Percentiles rank a stretch among this genome's conserved stretches.
Evolutionary conservation across 208 protist genomes (phyloP).

Genomic region (Sergeia podlipaevii): DNA sequence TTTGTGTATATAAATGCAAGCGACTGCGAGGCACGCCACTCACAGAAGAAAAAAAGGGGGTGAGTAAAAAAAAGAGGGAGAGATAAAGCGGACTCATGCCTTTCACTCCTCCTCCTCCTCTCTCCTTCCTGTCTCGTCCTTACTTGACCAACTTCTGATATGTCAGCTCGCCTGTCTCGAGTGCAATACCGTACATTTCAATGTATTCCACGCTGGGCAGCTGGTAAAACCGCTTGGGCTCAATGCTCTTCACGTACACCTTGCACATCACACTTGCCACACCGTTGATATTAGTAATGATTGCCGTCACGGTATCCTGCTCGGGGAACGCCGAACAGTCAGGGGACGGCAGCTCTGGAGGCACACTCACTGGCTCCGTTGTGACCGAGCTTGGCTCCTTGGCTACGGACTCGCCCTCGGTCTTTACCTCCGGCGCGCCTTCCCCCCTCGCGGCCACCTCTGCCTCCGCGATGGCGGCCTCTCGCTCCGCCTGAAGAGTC

Average conservation of each 20-base stretch:
- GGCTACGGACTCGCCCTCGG: conserved; percentile 12
- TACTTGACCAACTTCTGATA: conserved; percentile 40
- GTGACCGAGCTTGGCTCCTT: conserved; percentile 11
- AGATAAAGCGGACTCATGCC: background rate
- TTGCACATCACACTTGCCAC: conserved; percentile 49
- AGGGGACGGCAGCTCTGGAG: too few relatives aligned
- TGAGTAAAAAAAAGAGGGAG: background rate
- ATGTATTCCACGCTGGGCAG: conserved; percentile 77
- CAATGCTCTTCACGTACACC: conserved; percentile 65
- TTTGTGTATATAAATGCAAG: too few relatives aligned
- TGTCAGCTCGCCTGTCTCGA: conserved; percentile 43
- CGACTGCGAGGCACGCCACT: too few relatives aligned
- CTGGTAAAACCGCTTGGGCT: conserved; percentile 77
- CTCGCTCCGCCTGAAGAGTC: background rate
- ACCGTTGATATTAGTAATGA: conserved; percentile 33
- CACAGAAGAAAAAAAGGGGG: conserved; percentile 3
- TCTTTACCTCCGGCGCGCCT: background rate
- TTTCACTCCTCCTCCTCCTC: background rate
- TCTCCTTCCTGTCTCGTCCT: background rate
- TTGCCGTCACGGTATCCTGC: conserved; percentile 39
- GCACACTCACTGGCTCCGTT: conserved; percentile 7
- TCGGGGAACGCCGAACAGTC: too few relatives aligned
- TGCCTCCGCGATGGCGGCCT: conserved; percentile 9
- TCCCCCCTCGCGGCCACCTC: background rate
- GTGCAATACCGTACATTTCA: conserved; percentile 55